Percentiles rank a stretch among this genome's conserved stretches.
phyloP scores from a whole-genome alignment of 1,284 basidiomycete species.

The Apiotrichum laibachii region DNA sequence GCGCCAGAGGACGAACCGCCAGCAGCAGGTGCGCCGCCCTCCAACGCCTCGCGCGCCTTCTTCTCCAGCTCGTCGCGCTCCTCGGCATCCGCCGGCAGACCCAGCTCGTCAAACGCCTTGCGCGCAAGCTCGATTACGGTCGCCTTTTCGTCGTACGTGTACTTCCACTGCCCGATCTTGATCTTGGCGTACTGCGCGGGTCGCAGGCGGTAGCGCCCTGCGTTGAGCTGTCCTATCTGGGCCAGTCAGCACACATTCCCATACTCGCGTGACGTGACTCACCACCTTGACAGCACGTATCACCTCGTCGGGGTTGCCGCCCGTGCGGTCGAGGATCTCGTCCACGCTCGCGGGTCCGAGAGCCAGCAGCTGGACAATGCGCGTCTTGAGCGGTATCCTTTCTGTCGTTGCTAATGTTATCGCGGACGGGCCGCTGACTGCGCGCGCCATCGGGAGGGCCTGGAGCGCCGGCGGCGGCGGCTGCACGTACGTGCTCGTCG shows the following conservation, averaged over 20 bases:
- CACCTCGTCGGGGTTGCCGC: slow-evolving; percentile 39
- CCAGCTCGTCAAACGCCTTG: slow-evolving; percentile 45
- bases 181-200: slow-evolving; percentile 46
- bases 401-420: slow-evolving; percentile 9
- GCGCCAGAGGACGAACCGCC: slow-evolving; percentile 6
- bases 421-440: slow-evolving; percentile 18
- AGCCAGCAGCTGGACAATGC: slow-evolving; percentile 45
- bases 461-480: neutral
- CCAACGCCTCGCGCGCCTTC: slow-evolving; percentile 34
- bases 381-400: slow-evolving; percentile 44
- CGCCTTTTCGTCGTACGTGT: slow-evolving; percentile 39
- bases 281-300: slow-evolving; percentile 43
- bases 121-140: slow-evolving; percentile 34
- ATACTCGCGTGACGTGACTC: slow-evolving; percentile 14
- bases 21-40: slow-evolving; percentile 2
- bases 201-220: slow-evolving; percentile 26
- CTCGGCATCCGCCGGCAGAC: slow-evolving; percentile 32
- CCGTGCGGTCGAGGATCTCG: slow-evolving; percentile 33
- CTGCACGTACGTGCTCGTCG: neutral
- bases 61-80: slow-evolving; percentile 38
- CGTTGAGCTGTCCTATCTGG: slow-evolving; percentile 10
- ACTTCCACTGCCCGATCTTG: slow-evolving; percentile 42
- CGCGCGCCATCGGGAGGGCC: slow-evolving; percentile 12
- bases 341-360: slow-evolving; percentile 33
- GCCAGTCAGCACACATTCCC: neutral